Conservation (phyloP, 2,329 filamentous ascomycete genomes). For the Lachnellula suecica region DNA sequence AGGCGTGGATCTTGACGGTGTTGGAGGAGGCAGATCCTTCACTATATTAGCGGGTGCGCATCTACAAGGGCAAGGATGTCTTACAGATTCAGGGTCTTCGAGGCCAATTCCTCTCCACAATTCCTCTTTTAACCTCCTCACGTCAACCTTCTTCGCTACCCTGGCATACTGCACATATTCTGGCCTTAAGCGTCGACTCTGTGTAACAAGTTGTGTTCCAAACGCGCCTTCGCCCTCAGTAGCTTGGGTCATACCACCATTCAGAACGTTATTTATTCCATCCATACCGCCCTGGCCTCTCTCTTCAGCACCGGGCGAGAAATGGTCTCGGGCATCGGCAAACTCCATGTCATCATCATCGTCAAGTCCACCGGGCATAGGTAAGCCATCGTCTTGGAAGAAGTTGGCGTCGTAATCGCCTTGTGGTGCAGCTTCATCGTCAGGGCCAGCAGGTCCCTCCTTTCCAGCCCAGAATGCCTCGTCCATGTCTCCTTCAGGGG, state of each 20-base stretch:
- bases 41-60: slow-evolving; percentile 13
- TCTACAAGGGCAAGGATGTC: slow-evolving; percentile 20
- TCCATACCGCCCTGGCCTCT: slow-evolving; percentile 45
- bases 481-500: slow-evolving; percentile 77
- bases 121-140: slow-evolving; percentile 67
- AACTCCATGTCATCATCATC: slow-evolving; percentile 72
- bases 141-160: slow-evolving; percentile 70
- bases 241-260: slow-evolving; percentile 47
- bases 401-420: slow-evolving; percentile 97
- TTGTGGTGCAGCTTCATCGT: slow-evolving; percentile 55
- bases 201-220: slow-evolving; percentile 66
- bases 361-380: slow-evolving; percentile 59
- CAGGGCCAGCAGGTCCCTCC: slow-evolving; percentile 46
- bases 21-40: slow-evolving; percentile 24
- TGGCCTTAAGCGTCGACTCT: slow-evolving; percentile 60
- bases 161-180: slow-evolving; percentile 72
- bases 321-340: slow-evolving; percentile 77
- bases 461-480: slow-evolving; percentile 91
- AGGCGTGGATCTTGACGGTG: slow-evolving; percentile 34
- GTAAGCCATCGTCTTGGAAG: slow-evolving; percentile 85
- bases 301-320: slow-evolving; percentile 61
- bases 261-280: slow-evolving; percentile 50
- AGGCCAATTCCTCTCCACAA: slow-evolving; percentile 67
- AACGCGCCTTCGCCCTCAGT: slow-evolving; percentile 45
- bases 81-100: slow-evolving; percentile 49